Evolutionary conservation across 257 asterid species (phyloP), one percentile per base, ranked within the genome.

Genomic region (Coffea canephora): DNA sequence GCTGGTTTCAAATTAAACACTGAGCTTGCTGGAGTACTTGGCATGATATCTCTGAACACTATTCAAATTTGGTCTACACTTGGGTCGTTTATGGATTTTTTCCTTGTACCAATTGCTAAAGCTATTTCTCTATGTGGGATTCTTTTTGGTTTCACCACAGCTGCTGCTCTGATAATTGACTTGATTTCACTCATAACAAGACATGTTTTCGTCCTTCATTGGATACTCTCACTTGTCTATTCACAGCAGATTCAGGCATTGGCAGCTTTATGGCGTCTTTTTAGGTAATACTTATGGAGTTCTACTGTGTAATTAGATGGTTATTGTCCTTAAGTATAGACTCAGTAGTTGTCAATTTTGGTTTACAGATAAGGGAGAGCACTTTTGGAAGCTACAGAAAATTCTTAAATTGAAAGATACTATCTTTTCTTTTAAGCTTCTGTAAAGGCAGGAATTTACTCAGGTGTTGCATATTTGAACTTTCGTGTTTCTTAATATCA

Each of bases 1-100:
- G 99, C 99, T 12, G 99, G 99, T 69, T 96, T 96, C 88, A 96
- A 96, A 88, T 87, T 96, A 89, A 96, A 96, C 80, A 88, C 98
- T 41, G 99, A 96, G 88, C 92, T 96, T 77, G 98, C 99, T 46
- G 93, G 93, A 86, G 87, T 96, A 81, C 96, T 96, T 85, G 99
- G 99, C 86, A 92, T 93, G 89, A 82, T 94, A 65, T 93, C 93
- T 77, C 88, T 96, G 73, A 92, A 89, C 80, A 92, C 89, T 8
- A 89, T 96, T 80, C 98, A 96, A 82, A 87, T 96, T 77, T 96
- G 99, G 99, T 96, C 97, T 43, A 92, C 99, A 8, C 87, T 96
- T 57, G 91, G 98, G 98, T 87, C 82, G 71, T 85, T 86, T 31
- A 69, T 88, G 91, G 89, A 90, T 61, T 91, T 84, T 78, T 84